Evolutionary conservation across 2,329 filamentous ascomycete species (phyloP).

Genomic region (Cordyceps cicadae): DNA sequence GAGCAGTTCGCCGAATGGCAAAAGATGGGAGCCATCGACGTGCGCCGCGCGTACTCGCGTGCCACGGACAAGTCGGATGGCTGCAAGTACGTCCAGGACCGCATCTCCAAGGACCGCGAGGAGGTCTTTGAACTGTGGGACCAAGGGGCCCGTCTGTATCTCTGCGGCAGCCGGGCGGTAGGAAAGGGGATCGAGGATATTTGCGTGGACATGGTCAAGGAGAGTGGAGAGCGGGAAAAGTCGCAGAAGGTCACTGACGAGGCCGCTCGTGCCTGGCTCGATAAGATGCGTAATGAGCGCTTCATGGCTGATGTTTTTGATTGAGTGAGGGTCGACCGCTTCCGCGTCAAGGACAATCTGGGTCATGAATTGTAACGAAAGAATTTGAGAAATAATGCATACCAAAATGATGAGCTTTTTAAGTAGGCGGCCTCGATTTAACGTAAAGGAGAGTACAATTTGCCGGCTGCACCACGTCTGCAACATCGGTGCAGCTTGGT

Average conservation of each 20-base stretch:
- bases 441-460: too few species aligned
- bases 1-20: conserved; percentile 54
- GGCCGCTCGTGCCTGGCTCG: conserved; percentile 38
- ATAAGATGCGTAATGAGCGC: conserved; percentile 42
- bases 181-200: conserved; percentile 21
- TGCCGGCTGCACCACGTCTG: too few species aligned
- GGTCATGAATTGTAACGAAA: too few species aligned
- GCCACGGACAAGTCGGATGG: conserved; percentile 35
- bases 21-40: conserved; percentile 47
- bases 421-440: too few species aligned
- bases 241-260: conserved; percentile 28
- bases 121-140: conserved; percentile 32
- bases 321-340: conserved; percentile 26
- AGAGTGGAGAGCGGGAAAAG: conserved; percentile 22
- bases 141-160: conserved; percentile 47
- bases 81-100: conserved; percentile 40
- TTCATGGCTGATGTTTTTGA: conserved; percentile 56
- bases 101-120: conserved; percentile 28
- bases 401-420: too few species aligned
- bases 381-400: too few species aligned
- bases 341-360: too few species aligned
- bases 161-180: conserved; percentile 53
- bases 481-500: too few species aligned
- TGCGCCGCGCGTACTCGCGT: conserved; percentile 48
- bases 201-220: conserved; percentile 21